These are phyloP conservation scores for Pythium phragmitis DNA, from an alignment of 352 stramenopile species.

Conservation along the genomic window DNA sequence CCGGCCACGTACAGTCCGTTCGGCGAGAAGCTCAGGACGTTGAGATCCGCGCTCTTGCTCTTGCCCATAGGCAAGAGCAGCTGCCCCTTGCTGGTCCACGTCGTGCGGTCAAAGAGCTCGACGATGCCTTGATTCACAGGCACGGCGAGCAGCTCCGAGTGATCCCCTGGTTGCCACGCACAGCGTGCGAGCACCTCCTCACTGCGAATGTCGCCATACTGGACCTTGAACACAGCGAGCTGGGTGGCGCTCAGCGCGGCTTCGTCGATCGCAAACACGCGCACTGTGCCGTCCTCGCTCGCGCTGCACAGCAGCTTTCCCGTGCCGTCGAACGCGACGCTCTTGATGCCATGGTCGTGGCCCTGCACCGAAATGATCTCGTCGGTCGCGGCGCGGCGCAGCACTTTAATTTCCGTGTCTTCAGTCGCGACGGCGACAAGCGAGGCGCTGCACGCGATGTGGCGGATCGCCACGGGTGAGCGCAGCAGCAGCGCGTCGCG, in stretches of 20 bases:
- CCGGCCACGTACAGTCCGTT: conserved; percentile 78
- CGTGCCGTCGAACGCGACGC: conserved; percentile 57
- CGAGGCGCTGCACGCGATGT: conserved; percentile 57
- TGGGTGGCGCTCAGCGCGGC: conserved; percentile 39
- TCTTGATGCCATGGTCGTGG: conserved; percentile 69
- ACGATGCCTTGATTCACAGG: conserved; percentile 66
- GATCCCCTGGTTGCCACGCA: conserved; percentile 51
- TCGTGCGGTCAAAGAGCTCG: conserved; percentile 52
- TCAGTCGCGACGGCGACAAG: conserved; percentile 77
- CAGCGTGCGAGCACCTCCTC: conserved; percentile 67
- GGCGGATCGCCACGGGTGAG: conserved; percentile 71
- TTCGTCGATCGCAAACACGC: conserved; percentile 61
- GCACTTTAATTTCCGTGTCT: conserved; percentile 67
- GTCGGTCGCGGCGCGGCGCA: conserved; percentile 52
- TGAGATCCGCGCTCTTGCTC: conserved; percentile 58
- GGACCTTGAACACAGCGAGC: conserved; percentile 49
- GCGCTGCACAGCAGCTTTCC: conserved; percentile 64
- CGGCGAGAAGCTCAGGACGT: conserved; percentile 72
- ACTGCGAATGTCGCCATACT: conserved; percentile 55
- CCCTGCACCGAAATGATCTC: conserved; percentile 64
- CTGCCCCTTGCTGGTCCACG: conserved; percentile 42
- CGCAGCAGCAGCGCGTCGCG: conserved; percentile 63
- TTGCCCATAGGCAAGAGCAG: conserved; percentile 59
- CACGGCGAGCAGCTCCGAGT: conserved; percentile 45
- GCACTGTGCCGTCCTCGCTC: conserved; percentile 68